phyloP scores from a whole-genome alignment of 208 protist species.

The Herpetomonas samuelpessoai region DNA sequence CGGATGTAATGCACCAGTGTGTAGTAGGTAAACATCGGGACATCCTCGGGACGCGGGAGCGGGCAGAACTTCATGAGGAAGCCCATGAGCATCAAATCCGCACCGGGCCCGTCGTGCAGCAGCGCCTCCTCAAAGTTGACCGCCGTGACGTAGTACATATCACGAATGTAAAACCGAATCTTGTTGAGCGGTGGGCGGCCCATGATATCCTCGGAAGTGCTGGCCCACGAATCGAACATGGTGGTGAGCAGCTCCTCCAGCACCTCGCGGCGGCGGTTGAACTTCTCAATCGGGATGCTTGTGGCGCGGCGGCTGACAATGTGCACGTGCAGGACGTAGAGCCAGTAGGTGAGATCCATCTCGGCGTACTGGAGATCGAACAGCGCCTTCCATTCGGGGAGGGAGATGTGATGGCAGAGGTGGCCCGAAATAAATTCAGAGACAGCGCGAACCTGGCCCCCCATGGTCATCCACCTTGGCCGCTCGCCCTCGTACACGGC shows the following conservation, averaged over 20 bases:
- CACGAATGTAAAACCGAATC: constrained; percentile 86
- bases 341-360: constrained; percentile 89
- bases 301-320: constrained; percentile 80
- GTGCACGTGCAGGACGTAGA: constrained; percentile 88
- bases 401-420: constrained; percentile 83
- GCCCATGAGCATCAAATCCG: constrained; percentile 85
- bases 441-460: constrained; percentile 78
- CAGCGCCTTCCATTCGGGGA: constrained; percentile 76
- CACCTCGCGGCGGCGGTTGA: constrained; percentile 85
- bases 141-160: constrained; percentile 91
- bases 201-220: constrained; percentile 86
- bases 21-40: constrained; percentile 90
- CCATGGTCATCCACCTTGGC: constrained; percentile 80
- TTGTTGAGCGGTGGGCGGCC: constrained; percentile 82
- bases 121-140: constrained; percentile 89
- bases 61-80: constrained; percentile 90
- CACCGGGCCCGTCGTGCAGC: constrained; percentile 72
- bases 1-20: constrained; percentile 91
- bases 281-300: constrained; percentile 83
- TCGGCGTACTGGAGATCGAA: constrained; percentile 88
- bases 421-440: constrained; percentile 89
- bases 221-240: constrained; percentile 85
- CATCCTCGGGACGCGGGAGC: constrained; percentile 81
- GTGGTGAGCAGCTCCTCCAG: constrained; percentile 85
- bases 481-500: constrained; percentile 81